A percentile compares a stretch with the other conserved stretches of the same genome.
Conservation (phyloP, 768 basidiomycete species). For the Calocera cornea region DNA sequence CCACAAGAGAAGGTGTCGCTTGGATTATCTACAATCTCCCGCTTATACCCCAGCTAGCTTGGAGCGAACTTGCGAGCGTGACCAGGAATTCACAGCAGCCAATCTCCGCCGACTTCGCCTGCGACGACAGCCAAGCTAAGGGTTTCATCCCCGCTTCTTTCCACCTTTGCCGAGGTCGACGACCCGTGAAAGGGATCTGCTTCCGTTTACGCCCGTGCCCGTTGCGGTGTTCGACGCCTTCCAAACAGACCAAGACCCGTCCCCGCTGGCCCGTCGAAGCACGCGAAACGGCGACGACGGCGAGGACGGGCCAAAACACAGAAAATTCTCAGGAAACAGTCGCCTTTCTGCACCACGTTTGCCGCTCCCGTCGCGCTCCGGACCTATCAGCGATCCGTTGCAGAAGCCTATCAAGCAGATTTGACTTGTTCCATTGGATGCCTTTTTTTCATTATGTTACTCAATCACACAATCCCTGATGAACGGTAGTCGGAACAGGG, state of each 20-base stretch:
- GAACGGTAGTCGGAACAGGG: background rate
- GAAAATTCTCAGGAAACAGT: background rate
- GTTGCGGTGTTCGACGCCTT: background rate
- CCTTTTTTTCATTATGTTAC: constrained; percentile 3
- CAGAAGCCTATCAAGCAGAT: background rate
- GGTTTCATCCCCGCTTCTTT: background rate
- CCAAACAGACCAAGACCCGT: constrained; percentile 2
- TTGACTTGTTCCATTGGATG: constrained; percentile 3
- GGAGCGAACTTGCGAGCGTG: no score
- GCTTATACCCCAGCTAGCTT: no score
- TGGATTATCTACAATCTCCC: background rate
- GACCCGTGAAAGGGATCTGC: no score
- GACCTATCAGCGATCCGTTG: background rate
- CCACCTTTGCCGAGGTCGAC: background rate
- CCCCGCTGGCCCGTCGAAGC: background rate
- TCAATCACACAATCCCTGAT: constrained; percentile 1
- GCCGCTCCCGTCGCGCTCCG: background rate
- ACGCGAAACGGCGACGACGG: background rate
- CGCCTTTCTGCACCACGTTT: background rate
- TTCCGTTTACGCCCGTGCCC: background rate
- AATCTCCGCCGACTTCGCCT: background rate
- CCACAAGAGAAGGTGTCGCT: background rate
- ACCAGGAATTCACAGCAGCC: background rate
- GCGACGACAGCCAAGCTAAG: background rate
- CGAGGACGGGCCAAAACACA: background rate